These are phyloP conservation scores for Oryza longistaminata DNA, from an alignment of 176 grass and related monocot genomes.

Conservation along the genomic window DNA sequence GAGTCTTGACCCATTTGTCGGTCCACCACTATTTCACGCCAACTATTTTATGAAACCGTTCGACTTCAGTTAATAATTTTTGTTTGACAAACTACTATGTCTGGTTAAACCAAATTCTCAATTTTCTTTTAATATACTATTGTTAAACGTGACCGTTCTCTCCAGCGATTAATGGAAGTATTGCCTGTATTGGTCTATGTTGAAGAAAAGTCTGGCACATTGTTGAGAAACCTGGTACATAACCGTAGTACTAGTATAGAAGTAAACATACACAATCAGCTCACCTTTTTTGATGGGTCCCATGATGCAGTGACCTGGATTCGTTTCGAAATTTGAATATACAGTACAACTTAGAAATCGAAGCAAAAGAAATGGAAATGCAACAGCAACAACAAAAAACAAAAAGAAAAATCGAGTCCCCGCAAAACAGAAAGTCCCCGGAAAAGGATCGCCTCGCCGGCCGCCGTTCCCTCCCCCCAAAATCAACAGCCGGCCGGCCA, in stretches of 20 bases:
- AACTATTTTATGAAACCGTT: no score
- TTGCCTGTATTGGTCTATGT: no score
- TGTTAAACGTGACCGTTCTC: no score
- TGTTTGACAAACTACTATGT: no score
- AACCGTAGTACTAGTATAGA: background rate
- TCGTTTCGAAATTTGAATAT: background rate
- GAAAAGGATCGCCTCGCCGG: slow-evolving; percentile 11
- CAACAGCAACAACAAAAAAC: background rate
- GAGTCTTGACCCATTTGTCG: no score
- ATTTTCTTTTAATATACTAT: no score
- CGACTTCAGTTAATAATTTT: no score
- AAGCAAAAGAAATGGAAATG: background rate
- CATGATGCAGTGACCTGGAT: background rate
- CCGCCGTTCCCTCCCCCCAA: slow-evolving; percentile 25
- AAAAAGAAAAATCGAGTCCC: background rate
- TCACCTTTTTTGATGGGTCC: background rate
- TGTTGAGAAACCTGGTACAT: no score
- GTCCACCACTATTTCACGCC: no score
- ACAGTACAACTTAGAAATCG: background rate
- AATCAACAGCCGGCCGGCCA: background rate
- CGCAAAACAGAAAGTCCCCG: background rate
- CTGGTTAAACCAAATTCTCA: no score
- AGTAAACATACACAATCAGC: background rate
- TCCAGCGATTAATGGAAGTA: no score
- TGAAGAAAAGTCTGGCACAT: no score